Evolutionary conservation across 768 basidiomycete species (phyloP), one percentile per base, ranked within the genome.

Genomic region (Mycena pura): DNA sequence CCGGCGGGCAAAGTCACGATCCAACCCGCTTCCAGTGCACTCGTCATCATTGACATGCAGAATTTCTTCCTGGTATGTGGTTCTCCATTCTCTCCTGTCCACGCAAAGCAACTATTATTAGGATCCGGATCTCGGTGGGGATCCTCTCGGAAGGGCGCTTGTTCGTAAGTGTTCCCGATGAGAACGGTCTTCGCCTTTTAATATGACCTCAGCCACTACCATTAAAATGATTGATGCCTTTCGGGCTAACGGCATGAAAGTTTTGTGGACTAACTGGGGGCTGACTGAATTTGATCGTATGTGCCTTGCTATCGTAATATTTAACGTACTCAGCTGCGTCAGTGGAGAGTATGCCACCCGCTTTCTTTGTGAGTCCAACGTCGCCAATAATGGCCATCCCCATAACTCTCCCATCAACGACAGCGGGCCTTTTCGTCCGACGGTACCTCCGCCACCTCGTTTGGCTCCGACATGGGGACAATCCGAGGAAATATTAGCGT

Each of bases 31-130:
- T 65, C 67, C n/a, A 65, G 69, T n/a, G 74, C 74, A 3, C 62
- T 76, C 15, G 73, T 76, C 11, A 76, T 76, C 27, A 76, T 76
- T 24, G 74, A 76, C 53, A 76, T 76, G 74, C 74, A 76, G 29
- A 76, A 73, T 52, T 72, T 71, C 52, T 76, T 73, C 58, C 55
- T 74, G 47, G 60, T 56, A 2, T 14, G 47, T 56, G 3, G 28
- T 13, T 24, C 19, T 13, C 2, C 14, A 47, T 40, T 13, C 17
- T 9, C 25, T 7, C 13, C 15, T 2, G 6, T 13, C 29, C 3
- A 7, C 3, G 7, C 6, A 21, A 17, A 32, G 34, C 13, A 14
- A 41, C 19, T 6, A 22, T 7, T 13, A 10, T 2, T 38, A 57
- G 38, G 73, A 76, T 60, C 70, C 70, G 45, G 71, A 70, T 47